Evolutionary conservation across 1,284 basidiomycete species (phyloP).

Genomic region (Puccinia novopanici): DNA sequence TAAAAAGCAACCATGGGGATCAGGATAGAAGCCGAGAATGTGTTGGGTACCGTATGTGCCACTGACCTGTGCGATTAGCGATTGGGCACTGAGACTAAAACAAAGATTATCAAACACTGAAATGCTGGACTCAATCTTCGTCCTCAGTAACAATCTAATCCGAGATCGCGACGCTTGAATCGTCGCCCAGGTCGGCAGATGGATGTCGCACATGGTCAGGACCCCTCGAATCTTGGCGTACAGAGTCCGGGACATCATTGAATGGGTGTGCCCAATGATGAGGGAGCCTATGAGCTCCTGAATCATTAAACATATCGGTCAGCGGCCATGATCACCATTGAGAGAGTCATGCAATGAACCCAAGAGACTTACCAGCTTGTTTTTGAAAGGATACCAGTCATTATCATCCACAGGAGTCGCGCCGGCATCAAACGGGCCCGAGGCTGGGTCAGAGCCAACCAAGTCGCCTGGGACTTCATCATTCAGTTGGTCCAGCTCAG

Average conservation of each 20-base stretch:
- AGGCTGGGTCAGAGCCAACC: background rate
- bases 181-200: background rate
- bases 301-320: constrained; percentile 53
- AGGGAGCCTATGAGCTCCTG: constrained; percentile 48
- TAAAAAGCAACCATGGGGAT: no score
- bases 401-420: background rate
- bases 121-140: background rate
- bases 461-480: background rate
- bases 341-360: no score
- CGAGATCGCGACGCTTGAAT: background rate
- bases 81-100: background rate
- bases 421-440: background rate
- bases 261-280: background rate
- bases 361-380: background rate
- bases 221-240: background rate
- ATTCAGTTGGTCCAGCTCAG: background rate
- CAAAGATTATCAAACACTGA: background rate
- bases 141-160: background rate
- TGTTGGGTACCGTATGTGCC: background rate
- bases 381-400: background rate
- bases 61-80: background rate
- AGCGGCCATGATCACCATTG: no score
- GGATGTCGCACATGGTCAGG: background rate
- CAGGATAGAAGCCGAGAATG: no score
- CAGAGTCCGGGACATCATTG: background rate